phyloP scores from a whole-genome alignment of 805 yeast species.

The Starmerella kuoi region DNA sequence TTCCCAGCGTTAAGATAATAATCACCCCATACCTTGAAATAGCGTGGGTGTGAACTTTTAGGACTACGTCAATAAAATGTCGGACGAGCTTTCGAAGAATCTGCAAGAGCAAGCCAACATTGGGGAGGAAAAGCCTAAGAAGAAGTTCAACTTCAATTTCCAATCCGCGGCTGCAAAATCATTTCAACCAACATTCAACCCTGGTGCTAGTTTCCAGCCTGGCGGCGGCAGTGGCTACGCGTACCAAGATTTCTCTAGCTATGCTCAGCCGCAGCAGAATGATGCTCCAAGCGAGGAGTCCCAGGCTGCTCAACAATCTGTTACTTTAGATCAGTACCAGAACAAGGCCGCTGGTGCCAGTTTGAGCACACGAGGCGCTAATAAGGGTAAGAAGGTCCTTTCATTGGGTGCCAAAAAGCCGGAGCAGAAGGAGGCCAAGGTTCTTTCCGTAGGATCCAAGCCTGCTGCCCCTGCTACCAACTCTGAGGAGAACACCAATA shows the following conservation, averaged over 20 bases:
- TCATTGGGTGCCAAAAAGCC: slow-evolving; percentile 17
- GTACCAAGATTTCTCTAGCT: slow-evolving; percentile 23
- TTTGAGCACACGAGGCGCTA: slow-evolving; percentile 19
- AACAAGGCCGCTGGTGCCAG: slow-evolving; percentile 18
- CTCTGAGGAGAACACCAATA: not conserved
- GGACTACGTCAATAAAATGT: too few relatives aligned
- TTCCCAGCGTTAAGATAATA: too few relatives aligned
- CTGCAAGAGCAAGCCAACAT: slow-evolving; percentile 24
- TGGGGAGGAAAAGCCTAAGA: slow-evolving; percentile 20
- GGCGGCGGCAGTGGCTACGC: slow-evolving; percentile 16
- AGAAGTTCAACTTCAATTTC: slow-evolving; percentile 23
- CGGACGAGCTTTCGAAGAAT: slow-evolving; percentile 23
- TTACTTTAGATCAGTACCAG: slow-evolving; percentile 24
- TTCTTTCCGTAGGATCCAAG: slow-evolving; percentile 3
- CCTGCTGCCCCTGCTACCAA: not conserved
- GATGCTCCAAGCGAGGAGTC: slow-evolving; percentile 3
- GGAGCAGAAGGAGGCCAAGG: slow-evolving; percentile 7
- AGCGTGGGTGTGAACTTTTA: too few relatives aligned
- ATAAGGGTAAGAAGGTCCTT: slow-evolving; percentile 21
- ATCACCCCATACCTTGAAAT: too few relatives aligned
- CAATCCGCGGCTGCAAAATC: slow-evolving; percentile 14
- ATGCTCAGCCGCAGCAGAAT: slow-evolving; percentile 19
- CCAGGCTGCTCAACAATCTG: slow-evolving; percentile 11
- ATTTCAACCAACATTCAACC: slow-evolving; percentile 18
- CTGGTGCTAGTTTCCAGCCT: slow-evolving; percentile 11